A percentile compares a stretch with the other conserved stretches of the same genome.
Evolutionary conservation across 305 asterid species (phyloP).

Genomic region (Galium porrigens): DNA sequence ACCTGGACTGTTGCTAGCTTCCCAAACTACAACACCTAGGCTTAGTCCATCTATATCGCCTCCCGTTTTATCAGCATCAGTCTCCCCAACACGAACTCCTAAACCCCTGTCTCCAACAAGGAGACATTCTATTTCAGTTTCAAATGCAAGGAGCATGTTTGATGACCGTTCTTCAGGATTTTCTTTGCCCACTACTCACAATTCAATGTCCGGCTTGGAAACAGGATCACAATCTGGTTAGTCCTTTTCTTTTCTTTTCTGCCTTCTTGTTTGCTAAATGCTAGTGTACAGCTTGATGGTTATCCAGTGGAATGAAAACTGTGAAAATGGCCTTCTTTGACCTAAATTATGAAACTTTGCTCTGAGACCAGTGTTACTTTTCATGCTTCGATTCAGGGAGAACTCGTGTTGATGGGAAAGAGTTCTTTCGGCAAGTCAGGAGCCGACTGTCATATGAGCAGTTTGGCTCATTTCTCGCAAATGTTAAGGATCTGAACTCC

Average conservation of each 20-base stretch:
- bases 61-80: conserved; percentile 67
- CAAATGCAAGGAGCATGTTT: conserved; percentile 48
- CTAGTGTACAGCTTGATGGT: background rate
- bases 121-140: conserved; percentile 66
- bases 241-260: conserved; percentile 3
- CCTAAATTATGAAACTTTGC: background rate
- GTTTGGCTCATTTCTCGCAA: conserved; percentile 74
- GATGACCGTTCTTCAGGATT: conserved; percentile 57
- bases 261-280: background rate
- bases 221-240: conserved; percentile 63
- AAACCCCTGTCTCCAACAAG: conserved; percentile 67
- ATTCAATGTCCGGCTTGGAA: conserved; percentile 61
- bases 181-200: conserved; percentile 40
- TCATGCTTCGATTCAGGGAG: conserved; percentile 32
- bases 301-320: background rate
- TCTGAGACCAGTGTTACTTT: background rate
- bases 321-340: background rate
- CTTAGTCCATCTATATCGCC: conserved; percentile 82
- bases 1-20: conserved; percentile 51
- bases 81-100: conserved; percentile 64
- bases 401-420: conserved; percentile 91
- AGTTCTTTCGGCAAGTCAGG: conserved; percentile 95
- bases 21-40: conserved; percentile 71
- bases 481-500: conserved; percentile 83
- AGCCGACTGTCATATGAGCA: conserved; percentile 75